These are phyloP conservation scores for Penicillium argentinense DNA, from an alignment of 495 filamentous ascomycete species.

Conservation along the genomic window DNA sequence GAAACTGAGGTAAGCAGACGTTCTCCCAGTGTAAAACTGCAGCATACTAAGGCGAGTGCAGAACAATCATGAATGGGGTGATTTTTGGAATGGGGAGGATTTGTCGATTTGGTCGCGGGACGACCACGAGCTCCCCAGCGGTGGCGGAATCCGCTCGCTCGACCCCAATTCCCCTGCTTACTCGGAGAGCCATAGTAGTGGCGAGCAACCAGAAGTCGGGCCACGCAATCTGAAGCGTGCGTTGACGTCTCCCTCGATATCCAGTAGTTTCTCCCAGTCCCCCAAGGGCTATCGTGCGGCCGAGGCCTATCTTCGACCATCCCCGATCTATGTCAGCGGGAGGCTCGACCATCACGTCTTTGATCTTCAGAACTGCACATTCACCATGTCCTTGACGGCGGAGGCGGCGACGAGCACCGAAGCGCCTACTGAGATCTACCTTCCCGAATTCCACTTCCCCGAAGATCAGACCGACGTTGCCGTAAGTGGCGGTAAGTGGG, in stretches of 20 bases:
- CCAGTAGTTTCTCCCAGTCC: slow-evolving; percentile 51
- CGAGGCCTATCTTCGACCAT: slow-evolving; percentile 87
- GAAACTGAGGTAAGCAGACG: slow-evolving; percentile 58
- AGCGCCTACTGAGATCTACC: slow-evolving; percentile 76
- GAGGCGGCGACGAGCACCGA: slow-evolving; percentile 51
- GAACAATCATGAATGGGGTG: slow-evolving; percentile 88
- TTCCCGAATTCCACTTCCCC: slow-evolving; percentile 95
- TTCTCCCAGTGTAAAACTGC: neutral
- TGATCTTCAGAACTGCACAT: slow-evolving; percentile 73
- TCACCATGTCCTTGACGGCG: slow-evolving; percentile 64
- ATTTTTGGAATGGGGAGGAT: slow-evolving; percentile 98
- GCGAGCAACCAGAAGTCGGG: slow-evolving; percentile 56
- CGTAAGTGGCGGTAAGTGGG: slow-evolving; percentile 86
- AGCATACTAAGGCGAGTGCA: no score
- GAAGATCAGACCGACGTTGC: slow-evolving; percentile 63
- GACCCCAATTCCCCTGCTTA: slow-evolving; percentile 57
- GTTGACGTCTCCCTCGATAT: slow-evolving; percentile 70
- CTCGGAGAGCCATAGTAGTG: slow-evolving; percentile 55
- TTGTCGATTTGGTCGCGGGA: slow-evolving; percentile 85
- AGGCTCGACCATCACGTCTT: slow-evolving; percentile 68
- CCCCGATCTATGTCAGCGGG: slow-evolving; percentile 74
- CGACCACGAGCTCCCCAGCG: slow-evolving; percentile 65
- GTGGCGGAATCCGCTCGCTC: slow-evolving; percentile 16
- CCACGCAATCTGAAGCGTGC: slow-evolving; percentile 72
- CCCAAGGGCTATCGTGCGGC: slow-evolving; percentile 80